Base-by-base conservation (phyloP, 2,329 filamentous ascomycete species). In the Elsinoe fawcettii region DNA sequence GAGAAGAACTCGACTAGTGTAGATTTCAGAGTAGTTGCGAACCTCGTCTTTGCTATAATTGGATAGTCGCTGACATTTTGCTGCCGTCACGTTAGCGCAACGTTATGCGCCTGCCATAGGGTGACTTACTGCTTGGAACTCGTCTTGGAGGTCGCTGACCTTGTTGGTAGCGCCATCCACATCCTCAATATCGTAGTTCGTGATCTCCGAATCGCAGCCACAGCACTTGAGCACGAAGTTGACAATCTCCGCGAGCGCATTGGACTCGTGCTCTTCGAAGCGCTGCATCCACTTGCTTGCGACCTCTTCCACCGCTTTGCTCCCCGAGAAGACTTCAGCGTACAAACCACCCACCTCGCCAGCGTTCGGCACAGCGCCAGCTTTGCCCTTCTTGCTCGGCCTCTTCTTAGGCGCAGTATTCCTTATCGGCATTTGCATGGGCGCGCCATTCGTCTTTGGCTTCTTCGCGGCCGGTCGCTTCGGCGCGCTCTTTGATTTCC, bases 41-140 rank as follows among this genome's bases (percentile, higher is more conserved):
- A 84, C 70, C 87, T 92, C 37, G 85, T 80, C 72, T 85, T 91
- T 14, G 90, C 87, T 59, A 95, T 87, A 44, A 99, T 80, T 37
- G 93, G 93, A 66, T 99, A 99, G 51, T 97, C 93, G 30, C 87
- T 86, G 51, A 92, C 86, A 68, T 87, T 83, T 78, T 87, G 81
- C 76, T 85, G 60, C 5, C 51, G 61, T 49, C 49, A 58, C 25
- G 30, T 43, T 36, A 47, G 46, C 34, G 18, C 18, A 60, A 54
- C 59, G 56, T 16, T 22, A 37, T 39, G 53, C 54, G 25, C 3
- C 57, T 41, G 8, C 5, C 62, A 59, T 44, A 51, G 56, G 20
- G 55, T 56, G 57, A 71, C 80, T 66, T 70, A 89, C 87, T 68
- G 87, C 83, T 70, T 93, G 86, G 68, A 91, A 95, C 60, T 91